phyloP scores from a whole-genome alignment of 805 yeast genomes.

The Candida insectorum region DNA sequence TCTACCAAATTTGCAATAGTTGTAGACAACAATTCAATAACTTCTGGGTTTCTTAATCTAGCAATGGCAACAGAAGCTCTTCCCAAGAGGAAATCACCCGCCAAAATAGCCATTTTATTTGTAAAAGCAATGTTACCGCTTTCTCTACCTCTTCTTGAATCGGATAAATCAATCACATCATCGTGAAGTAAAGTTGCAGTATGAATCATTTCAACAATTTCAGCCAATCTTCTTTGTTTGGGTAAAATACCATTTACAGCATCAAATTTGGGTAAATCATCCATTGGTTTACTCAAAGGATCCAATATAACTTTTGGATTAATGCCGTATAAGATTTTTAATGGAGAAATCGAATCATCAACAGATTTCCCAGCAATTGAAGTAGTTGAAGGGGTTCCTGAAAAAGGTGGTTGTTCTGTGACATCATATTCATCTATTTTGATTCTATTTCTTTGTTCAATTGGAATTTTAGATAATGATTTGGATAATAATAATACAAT shows the following conservation, averaged over 20 bases:
- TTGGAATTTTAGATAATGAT: slow-evolving; percentile 75
- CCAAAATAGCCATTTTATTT: slow-evolving; percentile 95
- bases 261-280: slow-evolving; percentile 56
- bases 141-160: slow-evolving; percentile 84
- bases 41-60: slow-evolving; percentile 92
- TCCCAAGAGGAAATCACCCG: slow-evolving; percentile 93
- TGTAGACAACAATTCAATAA: slow-evolving; percentile 90
- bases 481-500: slow-evolving; percentile 80
- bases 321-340: slow-evolving; percentile 82
- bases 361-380: slow-evolving; percentile 60
- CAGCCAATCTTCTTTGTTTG: slow-evolving; percentile 92
- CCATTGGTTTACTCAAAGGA: slow-evolving; percentile 81
- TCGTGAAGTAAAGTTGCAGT: slow-evolving; percentile 95
- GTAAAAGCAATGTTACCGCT: slow-evolving; percentile 92
- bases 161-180: slow-evolving; percentile 91
- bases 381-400: slow-evolving; percentile 52
- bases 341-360: slow-evolving; percentile 70
- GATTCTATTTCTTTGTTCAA: slow-evolving; percentile 60
- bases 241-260: slow-evolving; percentile 79
- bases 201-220: slow-evolving; percentile 97
- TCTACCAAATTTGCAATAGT: slow-evolving; percentile 96
- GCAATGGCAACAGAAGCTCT: slow-evolving; percentile 96
- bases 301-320: slow-evolving; percentile 80
- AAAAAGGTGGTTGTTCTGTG: slow-evolving; percentile 59
- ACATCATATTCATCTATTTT: slow-evolving; percentile 62